A percentile compares a stretch with the other conserved stretches of the same genome.
Evolutionary conservation across 352 stramenopile species (phyloP).

Genomic region (Pythium diclinum): DNA sequence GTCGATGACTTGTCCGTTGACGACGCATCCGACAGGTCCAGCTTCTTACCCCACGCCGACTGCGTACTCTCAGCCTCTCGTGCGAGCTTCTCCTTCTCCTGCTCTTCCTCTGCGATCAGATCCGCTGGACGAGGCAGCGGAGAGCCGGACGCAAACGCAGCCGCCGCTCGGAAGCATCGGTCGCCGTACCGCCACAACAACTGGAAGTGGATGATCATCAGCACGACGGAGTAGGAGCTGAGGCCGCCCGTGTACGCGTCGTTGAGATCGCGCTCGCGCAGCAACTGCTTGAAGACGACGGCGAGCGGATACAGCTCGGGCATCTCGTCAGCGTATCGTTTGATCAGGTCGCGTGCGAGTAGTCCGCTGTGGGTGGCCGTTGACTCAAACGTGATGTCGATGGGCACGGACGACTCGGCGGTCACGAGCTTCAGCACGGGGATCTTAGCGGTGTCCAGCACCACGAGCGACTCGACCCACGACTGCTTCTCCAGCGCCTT

Average conservation of each 20-base stretch:
- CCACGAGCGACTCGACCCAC: slow-evolving; percentile 81
- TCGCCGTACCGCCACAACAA: slow-evolving; percentile 55
- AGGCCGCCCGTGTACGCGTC: slow-evolving; percentile 90
- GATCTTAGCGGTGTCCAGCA: slow-evolving; percentile 82
- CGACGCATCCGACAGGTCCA: neutral
- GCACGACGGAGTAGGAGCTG: slow-evolving; percentile 90
- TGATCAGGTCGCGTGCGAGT: slow-evolving; percentile 81
- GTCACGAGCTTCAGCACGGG: slow-evolving; percentile 82
- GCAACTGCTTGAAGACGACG: slow-evolving; percentile 89
- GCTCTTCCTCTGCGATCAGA: slow-evolving; percentile 23
- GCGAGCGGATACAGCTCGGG: slow-evolving; percentile 87
- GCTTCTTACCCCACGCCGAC: neutral
- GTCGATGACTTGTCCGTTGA: neutral
- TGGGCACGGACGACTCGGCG: slow-evolving; percentile 67
- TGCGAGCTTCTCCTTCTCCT: slow-evolving; percentile 4
- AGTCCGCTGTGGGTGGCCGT: slow-evolving; percentile 78
- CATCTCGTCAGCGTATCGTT: slow-evolving; percentile 75
- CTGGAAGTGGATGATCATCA: slow-evolving; percentile 90
- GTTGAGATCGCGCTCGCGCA: slow-evolving; percentile 88
- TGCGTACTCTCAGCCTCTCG: neutral
- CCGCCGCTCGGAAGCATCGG: slow-evolving; percentile 24
- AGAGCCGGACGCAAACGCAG: slow-evolving; percentile 22
- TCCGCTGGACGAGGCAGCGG: slow-evolving; percentile 25
- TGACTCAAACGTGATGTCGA: slow-evolving; percentile 86
- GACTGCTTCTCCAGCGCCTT: slow-evolving; percentile 51